phyloP scores from a whole-genome alignment of 208 protist species.

The Crithidia expoeki region DNA sequence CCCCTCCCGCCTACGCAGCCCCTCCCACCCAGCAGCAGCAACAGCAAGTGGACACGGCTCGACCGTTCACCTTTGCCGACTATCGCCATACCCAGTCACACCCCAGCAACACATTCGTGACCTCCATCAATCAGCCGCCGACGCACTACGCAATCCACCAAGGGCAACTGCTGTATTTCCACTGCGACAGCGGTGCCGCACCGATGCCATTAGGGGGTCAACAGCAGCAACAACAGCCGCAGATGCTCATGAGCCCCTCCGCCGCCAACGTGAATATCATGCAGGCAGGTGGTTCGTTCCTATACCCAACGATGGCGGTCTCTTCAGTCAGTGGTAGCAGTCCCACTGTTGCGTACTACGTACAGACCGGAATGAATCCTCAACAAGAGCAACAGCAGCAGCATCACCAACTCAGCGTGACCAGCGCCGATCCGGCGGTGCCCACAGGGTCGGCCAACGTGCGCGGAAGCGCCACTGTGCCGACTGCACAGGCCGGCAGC shows the following conservation, averaged over 20 bases:
- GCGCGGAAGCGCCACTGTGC: not conserved
- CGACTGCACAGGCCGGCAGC: not conserved
- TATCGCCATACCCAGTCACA: not conserved
- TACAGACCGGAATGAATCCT: not conserved
- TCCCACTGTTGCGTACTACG: constrained; percentile 1
- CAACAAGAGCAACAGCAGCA: constrained; percentile 6
- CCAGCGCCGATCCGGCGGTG: not conserved
- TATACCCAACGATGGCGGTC: constrained; percentile 2
- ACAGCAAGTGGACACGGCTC: not conserved
- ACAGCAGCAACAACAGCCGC: not conserved
- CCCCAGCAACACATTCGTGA: not conserved
- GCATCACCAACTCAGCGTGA: not conserved
- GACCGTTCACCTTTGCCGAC: not conserved
- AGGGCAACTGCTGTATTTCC: constrained; percentile 7
- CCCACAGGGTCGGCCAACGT: not conserved
- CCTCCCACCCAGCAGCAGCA: not conserved
- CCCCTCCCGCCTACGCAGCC: not conserved
- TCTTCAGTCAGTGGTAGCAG: not conserved
- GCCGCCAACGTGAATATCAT: not conserved
- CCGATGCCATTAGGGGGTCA: not conserved
- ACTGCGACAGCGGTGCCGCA: not conserved
- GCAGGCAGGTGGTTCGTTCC: not conserved
- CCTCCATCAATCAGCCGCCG: not conserved
- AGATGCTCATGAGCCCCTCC: not conserved
- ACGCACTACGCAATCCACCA: constrained; percentile 1